Conservation (phyloP, 1,284 basidiomycete genomes). For the Coniophora puteana region DNA sequence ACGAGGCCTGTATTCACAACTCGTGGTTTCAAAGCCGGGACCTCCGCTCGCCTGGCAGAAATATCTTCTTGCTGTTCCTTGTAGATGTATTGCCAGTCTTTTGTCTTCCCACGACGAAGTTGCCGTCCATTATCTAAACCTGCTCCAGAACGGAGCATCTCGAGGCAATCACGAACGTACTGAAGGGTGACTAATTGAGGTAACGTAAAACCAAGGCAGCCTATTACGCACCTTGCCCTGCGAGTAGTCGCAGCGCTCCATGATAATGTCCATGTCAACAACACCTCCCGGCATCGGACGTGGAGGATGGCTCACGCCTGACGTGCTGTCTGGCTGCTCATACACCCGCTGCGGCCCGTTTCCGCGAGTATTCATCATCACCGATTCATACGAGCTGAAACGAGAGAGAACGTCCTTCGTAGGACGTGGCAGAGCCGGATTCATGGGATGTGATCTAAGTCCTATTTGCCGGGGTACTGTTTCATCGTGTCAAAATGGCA, state of each 20-base stretch:
- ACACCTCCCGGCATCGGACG: constrained; percentile 45
- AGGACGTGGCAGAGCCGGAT: constrained; percentile 67
- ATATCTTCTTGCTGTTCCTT: constrained; percentile 56
- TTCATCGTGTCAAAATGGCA: constrained; percentile 1
- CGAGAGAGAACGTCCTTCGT: constrained; percentile 36
- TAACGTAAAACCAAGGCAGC: constrained; percentile 5
- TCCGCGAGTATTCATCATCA: constrained; percentile 47
- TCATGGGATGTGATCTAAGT: constrained; percentile 48
- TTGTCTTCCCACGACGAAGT: constrained; percentile 53
- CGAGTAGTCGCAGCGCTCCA: constrained; percentile 52
- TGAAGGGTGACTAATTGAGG: no score
- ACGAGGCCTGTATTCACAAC: constrained; percentile 31
- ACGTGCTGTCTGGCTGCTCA: constrained; percentile 24
- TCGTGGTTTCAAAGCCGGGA: constrained; percentile 11
- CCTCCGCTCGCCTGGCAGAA: constrained; percentile 6
- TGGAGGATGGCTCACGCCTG: constrained; percentile 45
- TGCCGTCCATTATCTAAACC: constrained; percentile 66
- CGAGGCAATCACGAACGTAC: constrained; percentile 80
- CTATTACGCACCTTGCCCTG: constrained; percentile 40
- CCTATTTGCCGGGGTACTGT: constrained; percentile 70
- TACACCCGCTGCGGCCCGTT: constrained; percentile 72
- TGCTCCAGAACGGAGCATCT: constrained; percentile 68
- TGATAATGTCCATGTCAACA: constrained; percentile 48
- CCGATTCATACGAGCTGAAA: constrained; percentile 34
- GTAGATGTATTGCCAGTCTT: constrained; percentile 70